Evolutionary conservation across 495 filamentous ascomycete genomes (phyloP).

Genomic region (Penicillium verhagenii): DNA sequence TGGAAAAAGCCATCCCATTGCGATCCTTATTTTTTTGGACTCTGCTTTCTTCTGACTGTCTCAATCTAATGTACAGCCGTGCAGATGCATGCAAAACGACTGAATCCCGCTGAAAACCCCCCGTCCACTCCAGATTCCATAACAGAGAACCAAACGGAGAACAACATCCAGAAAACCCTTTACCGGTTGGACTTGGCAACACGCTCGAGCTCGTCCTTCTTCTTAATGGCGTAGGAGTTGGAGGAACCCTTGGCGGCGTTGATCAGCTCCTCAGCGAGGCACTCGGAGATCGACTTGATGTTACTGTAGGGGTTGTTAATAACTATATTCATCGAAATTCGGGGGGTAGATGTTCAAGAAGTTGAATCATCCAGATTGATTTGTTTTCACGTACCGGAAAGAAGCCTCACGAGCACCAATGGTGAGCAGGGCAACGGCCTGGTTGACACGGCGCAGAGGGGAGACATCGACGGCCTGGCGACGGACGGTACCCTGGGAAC

Average conservation of each 20-base stretch:
- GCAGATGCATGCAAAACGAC: constrained; percentile 49
- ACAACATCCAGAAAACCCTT: constrained; percentile 41
- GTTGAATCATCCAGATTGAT: constrained; percentile 28
- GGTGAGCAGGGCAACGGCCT: constrained; percentile 66
- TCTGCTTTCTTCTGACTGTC: constrained; percentile 43
- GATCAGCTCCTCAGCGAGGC: constrained; percentile 96
- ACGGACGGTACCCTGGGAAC: constrained; percentile 97
- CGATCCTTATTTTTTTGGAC: constrained; percentile 38
- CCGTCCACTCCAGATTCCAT: constrained; percentile 50
- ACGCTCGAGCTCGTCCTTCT: constrained; percentile 99
- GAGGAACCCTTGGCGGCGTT: constrained; percentile 99
- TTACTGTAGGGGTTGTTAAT: not conserved
- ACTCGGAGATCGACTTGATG: constrained; percentile 11
- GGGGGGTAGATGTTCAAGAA: not conserved
- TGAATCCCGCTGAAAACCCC: constrained; percentile 48
- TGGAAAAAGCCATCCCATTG: constrained; percentile 46
- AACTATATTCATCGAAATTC: not conserved
- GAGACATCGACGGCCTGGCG: constrained; percentile 99
- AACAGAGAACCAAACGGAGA: constrained; percentile 50
- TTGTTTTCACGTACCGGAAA: constrained; percentile 63
- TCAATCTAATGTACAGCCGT: constrained; percentile 45
- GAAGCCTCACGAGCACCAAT: constrained; percentile 87
- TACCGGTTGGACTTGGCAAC: constrained; percentile 99
- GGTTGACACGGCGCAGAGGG: constrained; percentile 98
- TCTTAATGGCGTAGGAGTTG: constrained; percentile 99